phyloP scores from a whole-genome alignment of 106 monocot species.

The Platanthera zijinensis region DNA sequence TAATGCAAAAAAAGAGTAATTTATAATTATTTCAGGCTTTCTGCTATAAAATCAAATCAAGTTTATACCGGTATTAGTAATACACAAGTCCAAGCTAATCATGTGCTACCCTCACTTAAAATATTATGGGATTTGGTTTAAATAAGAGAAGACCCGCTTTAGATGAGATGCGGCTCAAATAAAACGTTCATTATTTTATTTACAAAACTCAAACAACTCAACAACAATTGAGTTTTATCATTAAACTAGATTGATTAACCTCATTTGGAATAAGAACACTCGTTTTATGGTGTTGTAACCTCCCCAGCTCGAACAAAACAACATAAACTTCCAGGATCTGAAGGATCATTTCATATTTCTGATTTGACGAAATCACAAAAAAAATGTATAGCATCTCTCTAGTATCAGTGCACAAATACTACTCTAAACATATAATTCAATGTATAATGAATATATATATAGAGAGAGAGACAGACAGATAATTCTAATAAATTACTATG shows the following conservation, averaged over 20 bases:
- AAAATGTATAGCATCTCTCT: too few relatives aligned
- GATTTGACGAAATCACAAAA: neutral
- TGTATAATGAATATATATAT: too few relatives aligned
- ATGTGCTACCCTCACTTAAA: neutral
- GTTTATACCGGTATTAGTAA: neutral
- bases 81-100: neutral
- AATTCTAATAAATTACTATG: too few relatives aligned
- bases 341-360: neutral
- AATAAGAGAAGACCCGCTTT: neutral
- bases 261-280: neutral
- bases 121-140: neutral
- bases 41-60: neutral
- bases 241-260: neutral
- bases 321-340: neutral
- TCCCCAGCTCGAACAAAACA: neutral
- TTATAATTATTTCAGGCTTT: neutral
- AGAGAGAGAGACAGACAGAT: too few relatives aligned
- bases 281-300: neutral
- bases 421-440: too few relatives aligned
- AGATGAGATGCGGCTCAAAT: neutral
- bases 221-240: neutral
- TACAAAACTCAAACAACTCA: neutral
- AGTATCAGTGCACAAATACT: too few relatives aligned
- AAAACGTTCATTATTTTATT: neutral
- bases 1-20: neutral